Base-by-base conservation (phyloP, 176 grass and related monocot genomes). In the Poa annua region DNA sequence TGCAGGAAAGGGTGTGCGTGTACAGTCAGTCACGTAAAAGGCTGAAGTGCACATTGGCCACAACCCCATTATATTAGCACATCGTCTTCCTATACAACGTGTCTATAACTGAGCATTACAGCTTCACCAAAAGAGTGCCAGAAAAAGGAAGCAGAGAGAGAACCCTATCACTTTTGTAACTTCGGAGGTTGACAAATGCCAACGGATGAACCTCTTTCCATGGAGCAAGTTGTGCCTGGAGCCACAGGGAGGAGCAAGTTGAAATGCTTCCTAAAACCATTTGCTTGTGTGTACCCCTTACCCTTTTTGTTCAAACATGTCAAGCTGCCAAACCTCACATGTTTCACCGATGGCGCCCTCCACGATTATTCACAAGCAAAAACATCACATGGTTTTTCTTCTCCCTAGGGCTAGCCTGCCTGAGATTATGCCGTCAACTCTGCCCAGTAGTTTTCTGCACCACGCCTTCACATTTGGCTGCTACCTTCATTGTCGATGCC, bases 281-380 rank as follows among this genome's bases (percentile, higher is more conserved):
- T 80, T 87, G 75, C 80, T 78, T 86, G 68, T 76, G 75, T 80
- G 67, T 39, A 17, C 13, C 51, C 50, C 59, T 20, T 20, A 15
- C 38, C 21, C 60, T 9, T 24, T 69, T 76, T 19, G 67, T 90
- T 90, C 84, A 90, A 87, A 83, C 84, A 87, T 90, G 73, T 90
- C 88, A 90, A 90, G 88, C 88, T 87, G 88, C 84, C 88, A 80
- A 87, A 90, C 88, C 80, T 84, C 36, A 75, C 80, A 75, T 25
- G 75, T 84, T 84, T 83, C 80, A 84, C 80, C 68, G 88, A 90
- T 75, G 84, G 84, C 80, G 51, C 84, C 88, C 50, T 90, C 84
- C 88, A 87, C 75, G 75, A 83, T 75, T 83, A 53, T 63, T 53
- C 21, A 75, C 75, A 42, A 36, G 41, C 84, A 81, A 84, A 60